These are phyloP conservation scores for Capsella bursapastoris DNA, from an alignment of 345 rosid genomes.

Conservation along the genomic window DNA sequence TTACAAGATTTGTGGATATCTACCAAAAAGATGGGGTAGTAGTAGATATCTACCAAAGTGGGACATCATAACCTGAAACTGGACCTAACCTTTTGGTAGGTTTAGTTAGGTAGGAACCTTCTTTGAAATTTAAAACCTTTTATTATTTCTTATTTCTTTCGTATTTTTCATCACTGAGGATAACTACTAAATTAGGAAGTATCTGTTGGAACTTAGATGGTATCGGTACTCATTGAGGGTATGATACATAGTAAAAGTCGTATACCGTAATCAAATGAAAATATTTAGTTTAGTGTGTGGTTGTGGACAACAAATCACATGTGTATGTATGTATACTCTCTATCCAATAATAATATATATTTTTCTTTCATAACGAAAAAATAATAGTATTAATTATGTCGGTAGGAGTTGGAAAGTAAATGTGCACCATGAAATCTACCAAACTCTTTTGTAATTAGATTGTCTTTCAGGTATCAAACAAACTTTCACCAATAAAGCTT, in stretches of 20 bases:
- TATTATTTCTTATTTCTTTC: not conserved
- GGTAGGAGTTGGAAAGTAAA: conserved; percentile 36
- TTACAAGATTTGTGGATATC: conserved; percentile 19
- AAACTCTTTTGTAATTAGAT: conserved; percentile 34
- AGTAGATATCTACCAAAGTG: conserved; percentile 34
- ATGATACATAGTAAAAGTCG: conserved; percentile 7
- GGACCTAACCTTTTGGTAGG: conserved; percentile 36
- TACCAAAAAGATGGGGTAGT: conserved; percentile 17
- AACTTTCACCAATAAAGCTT: conserved; percentile 36
- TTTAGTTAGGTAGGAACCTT: conserved; percentile 44
- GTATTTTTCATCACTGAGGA: conserved; percentile 3
- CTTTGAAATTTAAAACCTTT: not conserved
- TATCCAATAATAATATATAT: too few relatives aligned
- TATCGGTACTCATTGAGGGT: conserved; percentile 10
- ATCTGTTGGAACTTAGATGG: not conserved
- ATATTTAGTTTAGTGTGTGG: conserved; percentile 23
- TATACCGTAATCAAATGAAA: not conserved
- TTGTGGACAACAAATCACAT: conserved; percentile 31
- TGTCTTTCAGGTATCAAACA: conserved; percentile 45
- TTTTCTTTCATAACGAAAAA: not conserved
- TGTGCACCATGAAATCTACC: conserved; percentile 37
- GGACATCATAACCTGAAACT: conserved; percentile 39
- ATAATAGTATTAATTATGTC: conserved; percentile 19
- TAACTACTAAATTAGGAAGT: not conserved
- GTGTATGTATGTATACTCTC: too few relatives aligned